Evolutionary conservation across 169 alveolate genomes (phyloP).

Genomic region (Theileria parva): DNA sequence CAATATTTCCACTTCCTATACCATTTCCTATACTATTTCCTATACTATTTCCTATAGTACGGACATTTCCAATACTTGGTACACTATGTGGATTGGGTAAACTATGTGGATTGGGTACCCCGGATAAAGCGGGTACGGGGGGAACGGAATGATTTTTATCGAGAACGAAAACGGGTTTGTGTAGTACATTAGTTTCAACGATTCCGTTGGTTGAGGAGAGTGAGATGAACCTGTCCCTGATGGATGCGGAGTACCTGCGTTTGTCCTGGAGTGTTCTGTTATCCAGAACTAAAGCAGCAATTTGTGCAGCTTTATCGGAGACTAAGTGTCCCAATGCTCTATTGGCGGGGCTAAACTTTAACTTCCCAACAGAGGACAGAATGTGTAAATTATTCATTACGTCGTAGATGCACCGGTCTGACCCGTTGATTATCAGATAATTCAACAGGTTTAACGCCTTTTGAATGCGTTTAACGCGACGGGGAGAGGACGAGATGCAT

Average conservation of each 20-base stretch:
- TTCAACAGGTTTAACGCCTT: slow-evolving; percentile 48
- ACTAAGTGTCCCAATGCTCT: slow-evolving; percentile 27
- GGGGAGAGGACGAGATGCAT: slow-evolving; percentile 21
- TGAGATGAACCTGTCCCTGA: slow-evolving; percentile 33
- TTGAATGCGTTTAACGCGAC: slow-evolving; percentile 33
- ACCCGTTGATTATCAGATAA: slow-evolving; percentile 53
- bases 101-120: too few species aligned
- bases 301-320: slow-evolving; percentile 37
- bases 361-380: slow-evolving; percentile 12
- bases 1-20: not conserved
- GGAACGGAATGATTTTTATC: slow-evolving; percentile 4
- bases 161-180: slow-evolving; percentile 55
- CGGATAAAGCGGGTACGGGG: too few species aligned
- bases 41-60: too few species aligned
- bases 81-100: too few species aligned
- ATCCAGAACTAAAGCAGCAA: slow-evolving; percentile 39
- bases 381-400: slow-evolving; percentile 34
- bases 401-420: slow-evolving; percentile 42
- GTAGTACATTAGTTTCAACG: slow-evolving; percentile 34
- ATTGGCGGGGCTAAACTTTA: not conserved
- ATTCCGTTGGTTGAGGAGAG: slow-evolving; percentile 50
- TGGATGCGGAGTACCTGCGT: slow-evolving; percentile 32
- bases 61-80: not conserved
- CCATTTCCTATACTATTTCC: too few species aligned
- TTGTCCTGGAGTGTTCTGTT: slow-evolving; percentile 1